phyloP scores from a whole-genome alignment of 2,329 filamentous ascomycete genomes.

The Curvularia lunata region DNA sequence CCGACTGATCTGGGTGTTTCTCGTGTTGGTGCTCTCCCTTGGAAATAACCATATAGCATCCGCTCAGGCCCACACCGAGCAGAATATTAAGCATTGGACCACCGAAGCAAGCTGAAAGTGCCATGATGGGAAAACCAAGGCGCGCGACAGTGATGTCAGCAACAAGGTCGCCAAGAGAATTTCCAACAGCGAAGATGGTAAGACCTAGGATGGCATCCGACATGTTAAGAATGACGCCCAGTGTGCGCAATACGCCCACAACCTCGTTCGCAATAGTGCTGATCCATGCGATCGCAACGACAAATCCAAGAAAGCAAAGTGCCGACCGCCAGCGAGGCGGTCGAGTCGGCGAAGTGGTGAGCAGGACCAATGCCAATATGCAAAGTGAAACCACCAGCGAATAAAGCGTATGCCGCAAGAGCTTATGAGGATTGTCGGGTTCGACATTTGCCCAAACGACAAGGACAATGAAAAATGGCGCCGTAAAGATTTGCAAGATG shows the following conservation, averaged over 20 bases:
- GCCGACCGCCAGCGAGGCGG: constrained; percentile 77
- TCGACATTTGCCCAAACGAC: constrained; percentile 74
- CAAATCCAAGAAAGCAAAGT: constrained; percentile 87
- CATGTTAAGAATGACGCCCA: constrained; percentile 90
- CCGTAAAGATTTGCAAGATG: constrained; percentile 81
- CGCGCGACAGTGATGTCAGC: constrained; percentile 93
- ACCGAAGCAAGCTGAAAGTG: constrained; percentile 92
- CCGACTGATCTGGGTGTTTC: constrained; percentile 69
- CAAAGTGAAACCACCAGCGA: constrained; percentile 64
- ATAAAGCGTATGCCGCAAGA: constrained; percentile 61
- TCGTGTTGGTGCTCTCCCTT: constrained; percentile 69
- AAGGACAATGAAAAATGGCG: constrained; percentile 80
- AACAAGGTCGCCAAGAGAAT: constrained; percentile 91
- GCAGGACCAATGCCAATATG: constrained; percentile 69
- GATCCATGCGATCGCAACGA: constrained; percentile 94
- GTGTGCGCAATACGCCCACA: constrained; percentile 89
- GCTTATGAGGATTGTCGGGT: constrained; percentile 64
- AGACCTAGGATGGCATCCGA: constrained; percentile 93
- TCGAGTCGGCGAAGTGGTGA: constrained; percentile 70
- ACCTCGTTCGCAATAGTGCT: constrained; percentile 95
- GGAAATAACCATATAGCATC: constrained; percentile 82
- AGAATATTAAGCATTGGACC: constrained; percentile 98
- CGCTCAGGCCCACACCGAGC: constrained; percentile 89
- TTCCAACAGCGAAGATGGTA: constrained; percentile 95
- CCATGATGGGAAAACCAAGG: constrained; percentile 96